Conservation (phyloP, 305 asterid genomes). For the Fraxinus ornus region DNA sequence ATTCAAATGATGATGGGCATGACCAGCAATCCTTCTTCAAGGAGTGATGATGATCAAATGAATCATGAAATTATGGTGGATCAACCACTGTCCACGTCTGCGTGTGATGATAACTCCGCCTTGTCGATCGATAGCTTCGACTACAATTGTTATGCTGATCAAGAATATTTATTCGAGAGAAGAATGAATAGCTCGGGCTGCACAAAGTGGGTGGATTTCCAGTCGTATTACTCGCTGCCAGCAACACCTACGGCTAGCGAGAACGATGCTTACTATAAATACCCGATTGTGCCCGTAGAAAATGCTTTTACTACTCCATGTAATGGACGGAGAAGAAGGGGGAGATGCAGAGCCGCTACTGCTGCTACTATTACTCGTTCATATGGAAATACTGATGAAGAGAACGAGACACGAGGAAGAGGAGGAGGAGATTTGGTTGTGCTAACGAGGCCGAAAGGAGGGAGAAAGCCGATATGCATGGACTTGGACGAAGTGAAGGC, state of each 20-base stretch:
- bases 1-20: background rate
- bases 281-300: background rate
- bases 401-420: background rate
- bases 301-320: background rate
- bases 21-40: background rate
- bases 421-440: background rate
- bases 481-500: constrained; percentile 19
- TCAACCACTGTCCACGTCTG: background rate
- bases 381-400: background rate
- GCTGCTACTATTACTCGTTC: background rate
- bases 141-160: background rate
- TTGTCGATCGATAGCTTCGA: background rate
- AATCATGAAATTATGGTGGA: background rate
- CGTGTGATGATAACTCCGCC: background rate
- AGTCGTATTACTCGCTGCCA: background rate
- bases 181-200: background rate
- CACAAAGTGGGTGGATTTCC: background rate
- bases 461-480: constrained; percentile 16
- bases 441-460: constrained; percentile 21
- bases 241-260: background rate
- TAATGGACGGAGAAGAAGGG: background rate
- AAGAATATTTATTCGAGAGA: background rate
- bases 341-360: background rate
- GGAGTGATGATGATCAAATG: background rate
- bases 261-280: background rate